Evolutionary conservation across 1,284 basidiomycete species (phyloP).

Genomic region (Mixia osmundae): DNA sequence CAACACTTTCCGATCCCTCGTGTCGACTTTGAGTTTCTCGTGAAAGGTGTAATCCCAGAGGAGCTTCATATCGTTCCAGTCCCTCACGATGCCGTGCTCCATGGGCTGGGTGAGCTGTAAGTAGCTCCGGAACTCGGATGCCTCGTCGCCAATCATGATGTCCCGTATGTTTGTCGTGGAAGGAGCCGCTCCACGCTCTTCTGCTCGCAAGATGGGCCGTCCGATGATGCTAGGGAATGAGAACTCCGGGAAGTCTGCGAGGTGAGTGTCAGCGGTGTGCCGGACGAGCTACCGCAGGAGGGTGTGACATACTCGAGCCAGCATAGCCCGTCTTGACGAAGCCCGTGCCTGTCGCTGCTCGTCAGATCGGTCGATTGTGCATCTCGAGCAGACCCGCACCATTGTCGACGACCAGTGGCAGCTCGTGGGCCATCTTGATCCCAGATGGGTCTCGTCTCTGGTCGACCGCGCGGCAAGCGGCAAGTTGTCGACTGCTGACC

Average conservation of each 20-base stretch:
- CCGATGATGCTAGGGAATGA: conserved; percentile 94
- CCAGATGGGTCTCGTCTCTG: neutral
- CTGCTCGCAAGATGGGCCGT: conserved; percentile 58
- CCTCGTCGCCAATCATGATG: conserved; percentile 45
- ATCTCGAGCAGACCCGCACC: too few relatives aligned
- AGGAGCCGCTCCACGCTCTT: conserved; percentile 58
- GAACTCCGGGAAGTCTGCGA: conserved; percentile 72
- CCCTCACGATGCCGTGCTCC: conserved; percentile 96
- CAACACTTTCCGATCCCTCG: conserved; percentile 67
- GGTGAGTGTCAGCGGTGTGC: conserved; percentile 4
- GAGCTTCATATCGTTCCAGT: conserved; percentile 98
- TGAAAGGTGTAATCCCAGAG: conserved; percentile 98
- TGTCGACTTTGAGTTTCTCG: conserved; percentile 77
- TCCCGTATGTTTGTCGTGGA: conserved; percentile 53
- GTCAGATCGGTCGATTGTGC: too few relatives aligned
- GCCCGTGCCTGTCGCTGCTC: too few relatives aligned
- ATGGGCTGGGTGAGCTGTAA: conserved; percentile 93
- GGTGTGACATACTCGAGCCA: conserved; percentile 36
- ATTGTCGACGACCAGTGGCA: conserved; percentile 84
- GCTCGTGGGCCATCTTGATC: conserved; percentile 19
- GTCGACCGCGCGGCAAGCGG: neutral
- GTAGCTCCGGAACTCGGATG: conserved; percentile 77
- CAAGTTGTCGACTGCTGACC: neutral
- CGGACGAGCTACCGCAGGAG: neutral
- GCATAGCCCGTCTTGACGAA: conserved; percentile 98